Percentiles rank a stretch among this genome's conserved stretches.
Evolutionary conservation across 2,329 filamentous ascomycete genomes (phyloP).

Genomic region (Ophiosphaerella narmari): DNA sequence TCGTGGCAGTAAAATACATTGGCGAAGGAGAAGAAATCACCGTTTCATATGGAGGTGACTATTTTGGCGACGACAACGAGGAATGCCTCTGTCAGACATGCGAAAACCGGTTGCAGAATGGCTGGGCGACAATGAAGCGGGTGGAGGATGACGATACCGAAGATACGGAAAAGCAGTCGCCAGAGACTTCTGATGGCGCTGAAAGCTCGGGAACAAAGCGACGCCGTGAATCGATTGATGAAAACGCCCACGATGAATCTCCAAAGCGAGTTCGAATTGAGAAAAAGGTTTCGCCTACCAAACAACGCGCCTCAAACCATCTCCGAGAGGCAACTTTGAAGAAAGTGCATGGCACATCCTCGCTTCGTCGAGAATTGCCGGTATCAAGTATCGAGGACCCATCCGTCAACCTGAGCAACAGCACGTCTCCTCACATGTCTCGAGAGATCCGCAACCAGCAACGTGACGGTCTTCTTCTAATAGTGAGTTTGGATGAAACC

Average conservation of each 20-base stretch:
- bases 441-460: conserved; percentile 39
- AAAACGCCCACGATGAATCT: conserved; percentile 15
- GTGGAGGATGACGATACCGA: conserved; percentile 42
- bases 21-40: conserved; percentile 92
- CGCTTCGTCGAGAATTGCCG: conserved; percentile 35
- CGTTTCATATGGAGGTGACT: conserved; percentile 92
- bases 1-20: conserved; percentile 82
- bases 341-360: conserved; percentile 40
- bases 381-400: conserved; percentile 41
- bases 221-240: conserved; percentile 25
- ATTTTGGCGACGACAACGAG: conserved; percentile 93
- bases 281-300: conserved; percentile 16
- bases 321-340: conserved; percentile 34
- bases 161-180: conserved; percentile 14
- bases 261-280: conserved; percentile 18
- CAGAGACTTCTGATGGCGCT: neutral
- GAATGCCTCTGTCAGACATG: conserved; percentile 92
- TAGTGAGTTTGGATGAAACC: conserved; percentile 33
- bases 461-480: conserved; percentile 35
- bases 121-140: conserved; percentile 67
- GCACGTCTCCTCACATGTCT: conserved; percentile 17
- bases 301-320: conserved; percentile 16
- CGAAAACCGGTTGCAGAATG: conserved; percentile 75
- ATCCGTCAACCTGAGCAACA: conserved; percentile 17
- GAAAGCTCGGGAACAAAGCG: conserved; percentile 30